Evolutionary conservation across 208 protist species (phyloP).

Genomic region (Crithidia fasciculata): DNA sequence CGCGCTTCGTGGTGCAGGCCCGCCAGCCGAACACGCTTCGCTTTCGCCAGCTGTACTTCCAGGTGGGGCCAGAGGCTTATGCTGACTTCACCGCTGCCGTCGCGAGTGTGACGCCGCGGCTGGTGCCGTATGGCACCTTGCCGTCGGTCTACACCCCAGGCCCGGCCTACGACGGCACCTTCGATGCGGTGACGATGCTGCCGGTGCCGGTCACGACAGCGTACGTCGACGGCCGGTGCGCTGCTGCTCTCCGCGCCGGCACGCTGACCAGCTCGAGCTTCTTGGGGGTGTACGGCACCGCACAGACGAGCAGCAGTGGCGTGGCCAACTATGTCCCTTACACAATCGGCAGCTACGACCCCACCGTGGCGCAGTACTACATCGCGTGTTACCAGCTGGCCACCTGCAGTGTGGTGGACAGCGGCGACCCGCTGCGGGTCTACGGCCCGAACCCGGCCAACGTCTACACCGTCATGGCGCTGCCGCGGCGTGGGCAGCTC

Average conservation of each 20-base stretch:
- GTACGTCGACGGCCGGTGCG: constrained; percentile 77
- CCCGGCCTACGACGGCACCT: constrained; percentile 64
- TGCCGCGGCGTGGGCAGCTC: constrained; percentile 80
- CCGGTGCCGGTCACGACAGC: constrained; percentile 32
- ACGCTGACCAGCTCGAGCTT: constrained; percentile 26
- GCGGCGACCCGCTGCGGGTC: constrained; percentile 52
- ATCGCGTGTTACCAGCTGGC: constrained; percentile 75
- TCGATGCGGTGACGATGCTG: constrained; percentile 66
- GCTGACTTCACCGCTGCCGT: constrained; percentile 42
- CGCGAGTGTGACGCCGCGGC: constrained; percentile 28
- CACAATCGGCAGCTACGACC: constrained; percentile 75
- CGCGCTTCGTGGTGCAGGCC: constrained; percentile 44
- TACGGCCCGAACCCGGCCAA: constrained; percentile 63
- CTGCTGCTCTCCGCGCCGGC: constrained; percentile 35
- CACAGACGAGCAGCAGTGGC: constrained; percentile 11
- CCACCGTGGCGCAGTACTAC: constrained; percentile 42
- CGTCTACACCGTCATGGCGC: constrained; percentile 31
- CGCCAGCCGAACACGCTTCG: constrained; percentile 46
- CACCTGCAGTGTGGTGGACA: constrained; percentile 75
- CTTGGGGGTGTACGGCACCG: constrained; percentile 46
- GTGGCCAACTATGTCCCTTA: constrained; percentile 33
- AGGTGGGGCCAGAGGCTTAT: constrained; percentile 75
- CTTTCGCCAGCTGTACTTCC: constrained; percentile 29
- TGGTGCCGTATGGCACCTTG: constrained; percentile 47
- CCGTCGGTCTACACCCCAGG: constrained; percentile 59